phyloP scores from a whole-genome alignment of 2,329 filamentous ascomycete genomes.

The Ophiostoma populinum region DNA sequence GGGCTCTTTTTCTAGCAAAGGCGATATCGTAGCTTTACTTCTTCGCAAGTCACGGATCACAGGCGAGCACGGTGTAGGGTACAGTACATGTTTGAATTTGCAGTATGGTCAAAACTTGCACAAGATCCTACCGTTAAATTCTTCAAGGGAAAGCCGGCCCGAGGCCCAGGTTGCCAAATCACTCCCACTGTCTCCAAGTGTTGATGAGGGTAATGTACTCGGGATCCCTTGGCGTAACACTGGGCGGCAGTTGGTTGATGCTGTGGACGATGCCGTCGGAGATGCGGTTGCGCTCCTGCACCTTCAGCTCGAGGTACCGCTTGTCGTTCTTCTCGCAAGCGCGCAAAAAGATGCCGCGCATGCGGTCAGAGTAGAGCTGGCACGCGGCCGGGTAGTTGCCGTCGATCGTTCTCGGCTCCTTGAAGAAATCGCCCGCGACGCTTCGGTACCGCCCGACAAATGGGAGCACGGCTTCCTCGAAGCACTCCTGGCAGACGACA shows the following conservation, averaged over 20 bases:
- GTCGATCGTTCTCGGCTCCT: slow-evolving; percentile 39
- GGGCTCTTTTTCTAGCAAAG: too few species aligned
- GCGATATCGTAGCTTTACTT: too few species aligned
- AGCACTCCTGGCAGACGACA: slow-evolving; percentile 78
- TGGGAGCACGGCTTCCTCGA: slow-evolving; percentile 61
- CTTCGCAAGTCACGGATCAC: too few species aligned
- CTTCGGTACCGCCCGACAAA: slow-evolving; percentile 28
- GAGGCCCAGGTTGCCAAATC: too few species aligned
- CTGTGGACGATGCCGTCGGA: slow-evolving; percentile 42
- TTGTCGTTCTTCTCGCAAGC: slow-evolving; percentile 52
- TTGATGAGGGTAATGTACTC: slow-evolving; percentile 31
- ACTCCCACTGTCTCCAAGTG: slow-evolving; percentile 43
- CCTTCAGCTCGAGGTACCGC: slow-evolving; percentile 38
- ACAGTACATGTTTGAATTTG: too few species aligned
- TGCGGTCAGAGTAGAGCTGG: slow-evolving; percentile 64
- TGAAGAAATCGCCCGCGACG: slow-evolving; percentile 49
- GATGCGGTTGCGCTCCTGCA: slow-evolving; percentile 40
- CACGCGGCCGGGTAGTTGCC: slow-evolving; percentile 41
- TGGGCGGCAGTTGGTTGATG: slow-evolving; percentile 17
- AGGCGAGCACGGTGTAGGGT: too few species aligned
- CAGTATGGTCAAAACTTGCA: too few species aligned
- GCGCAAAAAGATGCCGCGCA: slow-evolving; percentile 55
- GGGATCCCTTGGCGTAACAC: slow-evolving; percentile 20
- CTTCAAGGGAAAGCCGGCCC: too few species aligned
- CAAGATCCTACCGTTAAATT: too few species aligned